Evolutionary conservation across 1,284 basidiomycete species (phyloP).

Genomic region (Cutaneotrichosporon curvatum): DNA sequence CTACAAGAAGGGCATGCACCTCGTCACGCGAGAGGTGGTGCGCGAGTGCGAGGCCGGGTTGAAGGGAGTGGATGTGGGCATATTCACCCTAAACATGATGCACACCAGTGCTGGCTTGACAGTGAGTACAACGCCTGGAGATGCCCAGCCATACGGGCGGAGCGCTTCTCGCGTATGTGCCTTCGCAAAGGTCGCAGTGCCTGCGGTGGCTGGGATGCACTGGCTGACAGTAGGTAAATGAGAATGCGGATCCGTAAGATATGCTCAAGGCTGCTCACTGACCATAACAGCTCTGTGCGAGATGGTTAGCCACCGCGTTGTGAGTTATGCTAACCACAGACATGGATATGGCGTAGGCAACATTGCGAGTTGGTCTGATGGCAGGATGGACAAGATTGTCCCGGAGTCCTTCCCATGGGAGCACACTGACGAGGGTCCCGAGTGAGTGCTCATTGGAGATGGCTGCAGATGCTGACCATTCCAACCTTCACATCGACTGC

Average conservation of each 20-base stretch:
- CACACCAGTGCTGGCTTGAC: slow-evolving; percentile 86
- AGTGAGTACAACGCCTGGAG: slow-evolving; percentile 70
- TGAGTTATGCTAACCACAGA: slow-evolving; percentile 26
- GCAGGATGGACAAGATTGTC: slow-evolving; percentile 66
- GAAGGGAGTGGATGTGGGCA: slow-evolving; percentile 57
- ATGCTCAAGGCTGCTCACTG: not conserved
- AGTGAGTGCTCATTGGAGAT: slow-evolving; percentile 52
- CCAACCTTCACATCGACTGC: not conserved
- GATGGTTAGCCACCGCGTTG: slow-evolving; percentile 5
- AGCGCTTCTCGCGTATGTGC: not conserved
- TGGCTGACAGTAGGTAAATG: slow-evolving; percentile 32
- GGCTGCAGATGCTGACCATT: not conserved
- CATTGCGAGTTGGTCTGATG: not conserved
- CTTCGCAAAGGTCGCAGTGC: not conserved
- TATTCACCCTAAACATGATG: slow-evolving; percentile 57
- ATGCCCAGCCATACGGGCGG: not conserved
- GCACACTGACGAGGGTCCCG: slow-evolving; percentile 84
- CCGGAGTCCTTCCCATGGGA: slow-evolving; percentile 79
- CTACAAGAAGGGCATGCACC: slow-evolving; percentile 57
- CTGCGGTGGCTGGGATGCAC: not conserved
- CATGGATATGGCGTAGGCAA: slow-evolving; percentile 48
- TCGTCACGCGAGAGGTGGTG: slow-evolving; percentile 75
- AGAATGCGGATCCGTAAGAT: slow-evolving; percentile 40
- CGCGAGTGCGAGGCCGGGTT: slow-evolving; percentile 67
- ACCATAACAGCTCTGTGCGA: slow-evolving; percentile 1